Evolutionary conservation across 805 yeast genomes (phyloP), one percentile per base, ranked within the genome.

Genomic region (Candida glaebosa): DNA sequence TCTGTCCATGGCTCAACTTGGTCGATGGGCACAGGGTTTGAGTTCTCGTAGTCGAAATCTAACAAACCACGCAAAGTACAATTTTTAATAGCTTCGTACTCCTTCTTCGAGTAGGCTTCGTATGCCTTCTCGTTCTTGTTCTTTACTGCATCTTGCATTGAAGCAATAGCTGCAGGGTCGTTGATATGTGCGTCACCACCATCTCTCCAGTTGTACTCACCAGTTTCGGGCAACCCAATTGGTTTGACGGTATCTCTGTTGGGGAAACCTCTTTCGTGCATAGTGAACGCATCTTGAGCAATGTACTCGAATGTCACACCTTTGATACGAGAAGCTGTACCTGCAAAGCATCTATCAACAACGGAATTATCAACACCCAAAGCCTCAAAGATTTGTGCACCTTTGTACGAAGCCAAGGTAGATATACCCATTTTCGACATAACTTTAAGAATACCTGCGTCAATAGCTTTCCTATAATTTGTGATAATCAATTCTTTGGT

Each of bases 1-100:
- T 91, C 99, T 28, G 98, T 93, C 99, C 99, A 91, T 34, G 99
- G 99, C 72, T 91, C 99, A 52, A 91, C 99, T 69, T 93, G 98
- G 58, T 91, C 99, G 48, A 91, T 70, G 43, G 99, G 97, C 40
- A 91, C 93, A 3, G 90, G 77, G 3, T 72, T 74, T 0, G 88
- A 75, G 49, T 60, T 63, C 34, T 79, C 85, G 58, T 69, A 88
- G 66, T 93, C 97, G 59, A 91, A 84, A 66, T 93, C 98, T 41
- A 91, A 77, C 56, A 91, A 70, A 31, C 99, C 99, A 66, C 99
- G 81, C 52, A 91, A 73, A 12, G 99, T 91, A 75, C 98, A 91
- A 60, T 85, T 81, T 67, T 79, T 83, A 57, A 91, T 85, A 16
- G 96, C 96, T 50, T 89, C 96, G 60, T 82, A 79, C 67, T 93